Evolutionary conservation across 1,139 yeast genomes (phyloP), one percentile per base, ranked within the genome.

Genomic region (Arxiozyma slooffiae): DNA sequence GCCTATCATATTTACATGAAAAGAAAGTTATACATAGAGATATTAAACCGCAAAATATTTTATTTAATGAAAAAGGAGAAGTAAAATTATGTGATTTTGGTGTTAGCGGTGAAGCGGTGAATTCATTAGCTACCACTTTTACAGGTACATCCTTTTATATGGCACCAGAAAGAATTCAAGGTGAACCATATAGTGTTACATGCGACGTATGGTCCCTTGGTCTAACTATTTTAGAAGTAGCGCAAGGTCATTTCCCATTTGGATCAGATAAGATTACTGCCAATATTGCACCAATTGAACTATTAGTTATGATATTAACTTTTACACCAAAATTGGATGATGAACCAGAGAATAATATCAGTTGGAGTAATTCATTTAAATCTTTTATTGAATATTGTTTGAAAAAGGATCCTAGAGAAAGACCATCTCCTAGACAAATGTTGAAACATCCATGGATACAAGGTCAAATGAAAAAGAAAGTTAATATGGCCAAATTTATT

Each of bases 121-220:
- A 90, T 66, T 88, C 97, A 0, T 72, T 92, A 47, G 97, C 97
- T 1, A 86, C 96, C 0, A 92, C 98, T 0, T 92, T 90, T 64
- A 94, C 96, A 0, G 98, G 98, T 0, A 92, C 98, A 0, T 90
- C 95, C 22, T 90, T 87, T 66, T 92, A 92, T 67, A 92, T 92
- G 98, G 97, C 97, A 0, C 98, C 98, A 0, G 98, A 92, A 67
- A 76, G 98, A 60, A 89, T 92, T 46, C 87, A 86, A 72, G 97
- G 97, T 37, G 90, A 88, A 61, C 92, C 96, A 1, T 92, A 92
- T 63, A 84, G 95, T 14, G 96, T 90, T 3, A 86, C 96, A 2
- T 83, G 95, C 60, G 98, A 92, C 65, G 92, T 92, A 18, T 92
- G 98, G 98, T 89, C 97, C 1, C 71, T 92, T 38, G 98, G 98